Evolutionary conservation across 371 early-diverging fungal species (phyloP).

Genomic region (Mucor lusitanicus): DNA sequence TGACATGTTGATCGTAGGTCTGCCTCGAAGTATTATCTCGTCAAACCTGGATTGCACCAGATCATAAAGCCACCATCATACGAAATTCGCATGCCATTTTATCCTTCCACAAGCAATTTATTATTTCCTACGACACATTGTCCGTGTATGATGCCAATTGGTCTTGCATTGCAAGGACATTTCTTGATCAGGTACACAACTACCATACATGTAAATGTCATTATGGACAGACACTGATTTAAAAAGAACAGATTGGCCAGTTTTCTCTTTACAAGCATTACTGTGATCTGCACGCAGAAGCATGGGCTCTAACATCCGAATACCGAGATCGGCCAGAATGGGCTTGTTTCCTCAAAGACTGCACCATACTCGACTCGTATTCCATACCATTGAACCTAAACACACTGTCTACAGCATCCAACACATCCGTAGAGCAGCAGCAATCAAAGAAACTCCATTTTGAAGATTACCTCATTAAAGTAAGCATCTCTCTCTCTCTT

Average conservation of each 20-base stretch:
- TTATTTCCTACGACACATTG: background rate
- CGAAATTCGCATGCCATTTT: slow-evolving; percentile 42
- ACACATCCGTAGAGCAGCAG: background rate
- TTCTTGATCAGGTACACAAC: slow-evolving; percentile 42
- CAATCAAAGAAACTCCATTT: slow-evolving; percentile 36
- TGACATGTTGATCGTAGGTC: slow-evolving; percentile 23
- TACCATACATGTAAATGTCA: too few species aligned
- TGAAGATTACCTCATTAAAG: slow-evolving; percentile 54
- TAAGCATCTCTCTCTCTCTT: background rate
- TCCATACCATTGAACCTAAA: slow-evolving; percentile 2
- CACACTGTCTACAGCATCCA: background rate
- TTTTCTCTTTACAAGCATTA: slow-evolving; percentile 45
- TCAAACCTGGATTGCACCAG: slow-evolving; percentile 39
- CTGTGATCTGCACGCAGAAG: slow-evolving; percentile 46
- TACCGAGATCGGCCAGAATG: slow-evolving; percentile 49
- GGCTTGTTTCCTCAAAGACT: slow-evolving; percentile 38
- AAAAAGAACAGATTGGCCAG: slow-evolving; percentile 18
- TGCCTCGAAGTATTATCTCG: slow-evolving; percentile 32
- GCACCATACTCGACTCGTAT: slow-evolving; percentile 13
- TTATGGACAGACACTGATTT: too few species aligned
- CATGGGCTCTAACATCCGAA: slow-evolving; percentile 34
- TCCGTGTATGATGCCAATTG: background rate
- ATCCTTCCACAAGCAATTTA: slow-evolving; percentile 36
- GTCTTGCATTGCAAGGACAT: slow-evolving; percentile 33
- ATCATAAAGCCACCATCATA: slow-evolving; percentile 34